Base-by-base conservation (phyloP, 805 yeast species). In the Sungouiella blattae region DNA sequence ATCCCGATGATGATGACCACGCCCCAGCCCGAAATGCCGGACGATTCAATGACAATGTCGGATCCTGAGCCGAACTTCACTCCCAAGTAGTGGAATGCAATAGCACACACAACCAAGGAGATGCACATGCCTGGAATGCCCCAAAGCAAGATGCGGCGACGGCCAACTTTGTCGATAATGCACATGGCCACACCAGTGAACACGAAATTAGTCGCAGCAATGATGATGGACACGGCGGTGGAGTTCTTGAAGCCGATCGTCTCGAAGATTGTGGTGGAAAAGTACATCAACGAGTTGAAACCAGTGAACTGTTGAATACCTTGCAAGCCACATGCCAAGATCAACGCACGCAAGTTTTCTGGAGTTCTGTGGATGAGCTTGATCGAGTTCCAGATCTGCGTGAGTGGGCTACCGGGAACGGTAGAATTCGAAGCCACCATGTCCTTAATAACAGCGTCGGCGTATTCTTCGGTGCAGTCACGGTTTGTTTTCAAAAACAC, bases 241-340 rank as follows among this genome's bases (percentile, higher is more conserved):
- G 98, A 76, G 57, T 89, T 78, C 43, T 77, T 54, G 57, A 89
- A 91, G 2, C 98, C 98, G 35, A 89, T 87, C 28, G 89, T 79
- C 60, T 88, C 81, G 55, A 93, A 93, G 47, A 93, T 83, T 2
- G 97, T 89, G 23, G 95, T 80, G 32, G 95, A 83, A 62, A 89
- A 91, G 67, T 93, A 91, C 95, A 91, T 86, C 51, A 91, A 74
- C 5, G 97, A 87, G 65, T 91, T 93, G 77, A 91, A 91, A 47
- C 98, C 98, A 12, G 95, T 84, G 52, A 91, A 87, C 64, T 91
- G 98, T 68, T 91, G 98, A 53, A 93, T 83, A 39, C 95, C 96
- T 64, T 93, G 98, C 46, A 91, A 66, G 22, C 94, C 96, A 69
- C 96, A 88, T 8, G 91, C 93, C 52, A 91, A 79, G 22, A 89